A percentile compares a stretch with the other conserved stretches of the same genome.
These are phyloP conservation scores for Hamigera avellanea DNA, from an alignment of 495 filamentous ascomycete genomes.

Conservation along the genomic window DNA sequence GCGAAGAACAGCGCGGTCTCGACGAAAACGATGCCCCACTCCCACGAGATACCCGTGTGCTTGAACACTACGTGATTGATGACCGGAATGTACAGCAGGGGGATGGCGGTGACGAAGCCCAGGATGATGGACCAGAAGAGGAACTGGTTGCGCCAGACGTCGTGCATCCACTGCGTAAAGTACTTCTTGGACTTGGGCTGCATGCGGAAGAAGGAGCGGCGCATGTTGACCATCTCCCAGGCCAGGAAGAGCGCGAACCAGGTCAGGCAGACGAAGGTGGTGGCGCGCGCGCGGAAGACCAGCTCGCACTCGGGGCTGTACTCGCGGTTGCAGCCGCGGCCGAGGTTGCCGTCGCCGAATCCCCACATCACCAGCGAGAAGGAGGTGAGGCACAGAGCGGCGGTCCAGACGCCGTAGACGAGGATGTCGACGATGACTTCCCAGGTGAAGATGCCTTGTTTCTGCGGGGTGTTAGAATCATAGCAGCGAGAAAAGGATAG, in stretches of 20 bases:
- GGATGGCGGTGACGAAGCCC: constrained; percentile 55
- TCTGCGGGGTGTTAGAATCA: constrained; percentile 11
- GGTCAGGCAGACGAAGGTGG: constrained; percentile 50
- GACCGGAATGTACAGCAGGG: constrained; percentile 54
- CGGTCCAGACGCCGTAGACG: constrained; percentile 50
- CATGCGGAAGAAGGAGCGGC: constrained; percentile 52
- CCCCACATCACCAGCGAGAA: constrained; percentile 47
- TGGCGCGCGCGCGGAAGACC: constrained; percentile 53
- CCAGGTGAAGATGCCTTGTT: constrained; percentile 47
- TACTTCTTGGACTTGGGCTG: constrained; percentile 36
- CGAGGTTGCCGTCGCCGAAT: constrained; percentile 47
- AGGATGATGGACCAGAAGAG: constrained; percentile 54
- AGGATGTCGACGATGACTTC: constrained; percentile 49
- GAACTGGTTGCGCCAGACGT: constrained; percentile 57
- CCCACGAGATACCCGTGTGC: constrained; percentile 53
- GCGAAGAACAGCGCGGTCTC: constrained; percentile 44
- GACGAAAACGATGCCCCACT: constrained; percentile 49
- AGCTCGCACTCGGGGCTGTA: constrained; percentile 34
- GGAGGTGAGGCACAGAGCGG: constrained; percentile 42
- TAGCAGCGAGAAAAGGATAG: too few relatives aligned
- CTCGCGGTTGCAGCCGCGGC: constrained; percentile 40
- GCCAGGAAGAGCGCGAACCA: constrained; percentile 55
- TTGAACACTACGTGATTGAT: constrained; percentile 55
- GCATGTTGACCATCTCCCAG: constrained; percentile 55
- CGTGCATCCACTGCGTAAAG: constrained; percentile 39